Percentiles rank a stretch among this genome's conserved stretches.
Conservation (phyloP, 2,329 filamentous ascomycete genomes). For the Calonectria honghensis region DNA sequence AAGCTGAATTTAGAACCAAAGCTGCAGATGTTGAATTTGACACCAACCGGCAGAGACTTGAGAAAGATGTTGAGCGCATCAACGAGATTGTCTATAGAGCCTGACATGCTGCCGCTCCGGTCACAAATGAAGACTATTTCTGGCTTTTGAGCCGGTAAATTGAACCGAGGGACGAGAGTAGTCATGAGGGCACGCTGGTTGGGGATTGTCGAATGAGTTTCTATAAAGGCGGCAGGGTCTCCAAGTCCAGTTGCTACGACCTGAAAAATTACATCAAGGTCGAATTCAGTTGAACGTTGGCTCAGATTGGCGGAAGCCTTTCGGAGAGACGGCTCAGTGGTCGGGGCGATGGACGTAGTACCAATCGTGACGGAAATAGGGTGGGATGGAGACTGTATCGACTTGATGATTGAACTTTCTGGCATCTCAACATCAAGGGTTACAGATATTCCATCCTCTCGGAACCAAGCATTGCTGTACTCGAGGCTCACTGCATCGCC, state of each 20-base stretch:
- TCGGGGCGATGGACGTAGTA: constrained; percentile 64
- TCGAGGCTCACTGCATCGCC: constrained; percentile 58
- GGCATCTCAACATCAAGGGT: constrained; percentile 67
- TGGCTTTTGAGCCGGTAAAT: constrained; percentile 69
- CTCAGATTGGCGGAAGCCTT: constrained; percentile 78
- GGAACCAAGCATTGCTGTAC: background rate
- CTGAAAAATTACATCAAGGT: constrained; percentile 80
- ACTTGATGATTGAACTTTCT: constrained; percentile 72
- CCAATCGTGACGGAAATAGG: constrained; percentile 80
- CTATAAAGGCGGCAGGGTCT: constrained; percentile 77
- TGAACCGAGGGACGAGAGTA: constrained; percentile 82
- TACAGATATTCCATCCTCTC: constrained; percentile 50
- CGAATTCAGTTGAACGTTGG: constrained; percentile 71
- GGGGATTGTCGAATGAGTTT: constrained; percentile 76
- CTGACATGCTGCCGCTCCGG: constrained; percentile 79
- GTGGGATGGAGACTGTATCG: constrained; percentile 80
- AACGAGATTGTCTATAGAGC: constrained; percentile 71
- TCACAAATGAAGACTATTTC: constrained; percentile 85
- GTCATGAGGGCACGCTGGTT: constrained; percentile 81
- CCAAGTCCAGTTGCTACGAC: constrained; percentile 76
- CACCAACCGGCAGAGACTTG: constrained; percentile 77
- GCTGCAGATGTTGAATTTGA: constrained; percentile 82
- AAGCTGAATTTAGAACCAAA: constrained; percentile 72
- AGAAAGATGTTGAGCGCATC: constrained; percentile 77
- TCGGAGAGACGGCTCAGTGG: constrained; percentile 68